phyloP scores from a whole-genome alignment of 305 asterid genomes.

The Rubia balearica region DNA sequence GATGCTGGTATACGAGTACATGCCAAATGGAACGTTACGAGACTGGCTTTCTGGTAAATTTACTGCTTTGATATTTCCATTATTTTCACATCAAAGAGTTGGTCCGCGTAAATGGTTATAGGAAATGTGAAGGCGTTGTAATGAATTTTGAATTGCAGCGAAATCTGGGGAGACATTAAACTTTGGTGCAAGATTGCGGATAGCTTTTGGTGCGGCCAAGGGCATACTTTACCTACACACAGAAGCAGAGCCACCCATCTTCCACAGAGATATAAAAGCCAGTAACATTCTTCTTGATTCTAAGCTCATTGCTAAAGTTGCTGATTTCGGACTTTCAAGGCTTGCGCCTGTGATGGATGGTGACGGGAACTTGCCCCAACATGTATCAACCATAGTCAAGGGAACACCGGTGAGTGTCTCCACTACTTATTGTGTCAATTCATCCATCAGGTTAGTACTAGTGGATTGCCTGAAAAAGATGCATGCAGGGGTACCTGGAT shows the following conservation, averaged over 20 bases:
- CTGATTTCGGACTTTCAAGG: conserved; percentile 87
- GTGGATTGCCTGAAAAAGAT: too few relatives aligned
- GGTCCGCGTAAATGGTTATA: not conserved
- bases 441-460: not conserved
- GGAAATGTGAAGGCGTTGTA: not conserved
- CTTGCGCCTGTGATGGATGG: conserved; percentile 64
- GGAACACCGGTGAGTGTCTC: conserved; percentile 74
- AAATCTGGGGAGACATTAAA: conserved; percentile 40
- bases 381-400: conserved; percentile 71
- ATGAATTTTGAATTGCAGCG: conserved; percentile 23
- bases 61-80: not conserved
- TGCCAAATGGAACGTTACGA: conserved; percentile 41
- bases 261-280: conserved; percentile 87
- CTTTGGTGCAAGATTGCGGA: conserved; percentile 56
- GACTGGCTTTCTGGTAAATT: conserved; percentile 45
- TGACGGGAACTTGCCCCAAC: conserved; percentile 41
- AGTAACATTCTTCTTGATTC: conserved; percentile 78
- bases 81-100: not conserved
- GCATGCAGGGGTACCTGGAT: conserved; percentile 76
- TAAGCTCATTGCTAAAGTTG: conserved; percentile 70
- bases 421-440: not conserved
- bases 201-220: conserved; percentile 73
- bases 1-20: conserved; percentile 47
- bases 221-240: conserved; percentile 87
- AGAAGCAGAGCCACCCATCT: conserved; percentile 86